These are phyloP conservation scores for Starmera pachycereana DNA, from an alignment of 805 yeast genomes.

Conservation along the genomic window DNA sequence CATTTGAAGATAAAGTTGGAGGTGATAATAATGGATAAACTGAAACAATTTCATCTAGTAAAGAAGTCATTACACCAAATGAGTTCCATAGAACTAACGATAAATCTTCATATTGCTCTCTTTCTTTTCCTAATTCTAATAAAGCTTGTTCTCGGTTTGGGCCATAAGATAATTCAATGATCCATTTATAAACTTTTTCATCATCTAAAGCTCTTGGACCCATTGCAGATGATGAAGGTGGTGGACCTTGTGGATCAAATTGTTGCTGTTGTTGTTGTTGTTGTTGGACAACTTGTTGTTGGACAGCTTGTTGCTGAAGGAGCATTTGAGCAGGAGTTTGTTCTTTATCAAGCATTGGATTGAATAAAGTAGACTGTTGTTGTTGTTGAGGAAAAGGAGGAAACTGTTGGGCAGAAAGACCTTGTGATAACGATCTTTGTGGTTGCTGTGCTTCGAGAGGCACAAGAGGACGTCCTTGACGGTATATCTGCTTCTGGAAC, in stretches of 20 bases:
- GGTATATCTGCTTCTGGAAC: too few relatives aligned
- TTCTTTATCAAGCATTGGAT: background rate
- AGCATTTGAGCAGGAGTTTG: background rate
- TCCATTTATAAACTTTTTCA: constrained; percentile 83
- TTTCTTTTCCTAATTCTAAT: constrained; percentile 81
- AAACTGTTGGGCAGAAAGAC: background rate
- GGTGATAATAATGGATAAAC: constrained; percentile 89
- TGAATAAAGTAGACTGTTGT: background rate
- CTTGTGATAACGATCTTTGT: constrained; percentile 4
- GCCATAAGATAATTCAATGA: constrained; percentile 80
- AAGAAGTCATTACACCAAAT: constrained; percentile 90
- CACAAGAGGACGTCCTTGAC: background rate
- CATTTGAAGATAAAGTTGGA: constrained; percentile 73
- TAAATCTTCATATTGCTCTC: constrained; percentile 90
- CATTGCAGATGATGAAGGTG: constrained; percentile 4
- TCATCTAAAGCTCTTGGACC: constrained; percentile 47
- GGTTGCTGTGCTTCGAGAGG: background rate
- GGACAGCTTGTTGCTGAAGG: constrained; percentile 1
- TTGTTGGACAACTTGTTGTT: constrained; percentile 7
- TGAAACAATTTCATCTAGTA: constrained; percentile 79
- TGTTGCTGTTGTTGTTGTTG: constrained; percentile 4
- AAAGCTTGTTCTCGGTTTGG: constrained; percentile 89
- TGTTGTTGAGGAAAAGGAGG: constrained; percentile 3
- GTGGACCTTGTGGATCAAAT: background rate
- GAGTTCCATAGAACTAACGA: constrained; percentile 93